Evolutionary conservation across 371 early-diverging fungal genomes (phyloP), one percentile per base, ranked within the genome.

Genomic region (Mucor saturninus): DNA sequence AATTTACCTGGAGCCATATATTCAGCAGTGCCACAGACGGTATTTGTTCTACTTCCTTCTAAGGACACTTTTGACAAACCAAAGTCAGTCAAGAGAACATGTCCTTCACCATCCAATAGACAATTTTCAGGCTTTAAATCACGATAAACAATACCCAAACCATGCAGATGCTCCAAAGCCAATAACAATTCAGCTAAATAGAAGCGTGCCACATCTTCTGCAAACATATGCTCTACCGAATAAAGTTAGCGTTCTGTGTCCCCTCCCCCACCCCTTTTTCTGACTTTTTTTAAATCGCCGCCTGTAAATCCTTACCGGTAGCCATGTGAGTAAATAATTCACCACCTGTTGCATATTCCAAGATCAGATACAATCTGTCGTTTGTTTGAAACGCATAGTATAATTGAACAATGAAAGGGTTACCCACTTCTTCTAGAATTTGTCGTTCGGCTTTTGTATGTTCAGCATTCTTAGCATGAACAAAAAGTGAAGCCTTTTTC

Each of bases 331-430:
- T 85, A 73, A 99, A 99, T 59, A 99, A 80, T 83, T 99, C 99
- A 21, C 99, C 99, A 52, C 99, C 99, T n/a, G 92, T 90, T 39
- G 96, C 95, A 83, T 95, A 99, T 66, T 97, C 97, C 85, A 99
- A 85, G 37, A 98, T 94, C 71, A 99, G 74, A 74, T 95, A 97
- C n/a, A 99, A 82, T 62, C 94, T 79, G 54, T 83, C 81, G 45
- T 85, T 74, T n/a, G 95, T 93, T 77, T 97, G 95, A 75, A 98
- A 97, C 3, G 97, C 96, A 72, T 94, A 96, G 72, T 88, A 92
- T 50, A 99, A 83, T 72, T 93, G 92, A 46, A 98, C 98, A 69
- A 99, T 94, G 73, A 98, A 99, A 3, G 97, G 95, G 65, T 94
- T 91, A 2, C 80, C 81, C 9, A 92, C 85, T 29, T 87, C 88